These are phyloP conservation scores for Cryptococcus sp. DNA, from an alignment of 1,284 basidiomycete genomes.

Conservation along the genomic window DNA sequence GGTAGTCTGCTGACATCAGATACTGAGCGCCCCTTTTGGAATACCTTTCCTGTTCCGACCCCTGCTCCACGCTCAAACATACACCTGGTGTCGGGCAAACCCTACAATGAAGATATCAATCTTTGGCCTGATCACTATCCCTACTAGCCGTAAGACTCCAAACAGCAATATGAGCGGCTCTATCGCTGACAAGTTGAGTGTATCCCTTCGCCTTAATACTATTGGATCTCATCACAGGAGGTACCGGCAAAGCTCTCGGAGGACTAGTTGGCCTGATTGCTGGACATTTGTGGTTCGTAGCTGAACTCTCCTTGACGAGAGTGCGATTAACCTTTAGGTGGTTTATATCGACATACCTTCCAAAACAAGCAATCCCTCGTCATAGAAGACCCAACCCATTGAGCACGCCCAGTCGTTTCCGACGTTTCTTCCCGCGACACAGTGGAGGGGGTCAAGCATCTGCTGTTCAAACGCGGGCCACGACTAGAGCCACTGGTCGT, in stretches of 20 bases:
- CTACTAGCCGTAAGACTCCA: conserved; percentile 36
- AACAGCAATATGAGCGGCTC: background rate
- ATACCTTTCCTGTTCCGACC: conserved; percentile 43
- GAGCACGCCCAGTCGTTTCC: conserved; percentile 29
- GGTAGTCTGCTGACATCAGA: conserved; percentile 11
- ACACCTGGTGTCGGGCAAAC: conserved; percentile 44
- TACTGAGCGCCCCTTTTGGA: conserved; percentile 30
- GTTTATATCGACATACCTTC: conserved; percentile 43
- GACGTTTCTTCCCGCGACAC: conserved; percentile 12
- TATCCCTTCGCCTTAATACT: conserved; percentile 40
- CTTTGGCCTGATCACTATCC: conserved; percentile 44
- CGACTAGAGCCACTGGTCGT: conserved; percentile 7
- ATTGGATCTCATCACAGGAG: conserved; percentile 39
- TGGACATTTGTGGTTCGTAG: conserved; percentile 39
- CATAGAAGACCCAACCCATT: conserved; percentile 39
- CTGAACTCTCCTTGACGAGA: background rate
- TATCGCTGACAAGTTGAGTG: conserved; percentile 18
- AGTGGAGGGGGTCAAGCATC: no score
- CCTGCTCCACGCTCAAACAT: conserved; percentile 41
- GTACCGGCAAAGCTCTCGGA: conserved; percentile 29
- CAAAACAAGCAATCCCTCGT: conserved; percentile 32
- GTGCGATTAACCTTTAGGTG: conserved; percentile 28
- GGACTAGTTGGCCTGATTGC: conserved; percentile 39
- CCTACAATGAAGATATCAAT: conserved; percentile 41
- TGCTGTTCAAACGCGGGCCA: background rate